These are phyloP conservation scores for Calonectria honghensis DNA, from an alignment of 2,329 filamentous ascomycete genomes.

Conservation along the genomic window DNA sequence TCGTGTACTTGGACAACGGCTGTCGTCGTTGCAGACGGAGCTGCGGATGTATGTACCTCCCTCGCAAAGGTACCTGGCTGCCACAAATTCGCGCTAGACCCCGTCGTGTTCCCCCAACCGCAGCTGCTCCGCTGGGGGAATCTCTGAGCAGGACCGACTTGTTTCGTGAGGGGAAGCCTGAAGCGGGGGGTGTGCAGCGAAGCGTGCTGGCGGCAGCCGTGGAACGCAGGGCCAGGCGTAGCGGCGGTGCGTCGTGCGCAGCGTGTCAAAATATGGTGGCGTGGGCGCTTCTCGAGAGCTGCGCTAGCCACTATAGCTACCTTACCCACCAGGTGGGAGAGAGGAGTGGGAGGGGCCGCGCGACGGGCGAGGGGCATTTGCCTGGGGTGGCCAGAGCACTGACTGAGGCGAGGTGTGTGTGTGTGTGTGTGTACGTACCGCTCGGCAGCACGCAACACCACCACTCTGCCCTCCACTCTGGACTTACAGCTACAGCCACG, in stretches of 20 bases:
- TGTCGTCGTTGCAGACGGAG: constrained; percentile 31
- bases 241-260: constrained; percentile 7
- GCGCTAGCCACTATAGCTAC: constrained; percentile 1
- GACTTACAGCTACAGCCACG: constrained; percentile 42
- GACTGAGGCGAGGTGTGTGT: neutral
- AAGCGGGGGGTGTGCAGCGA: constrained; percentile 41
- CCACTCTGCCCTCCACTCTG: constrained; percentile 37
- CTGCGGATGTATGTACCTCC: constrained; percentile 54
- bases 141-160: constrained; percentile 4
- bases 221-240: constrained; percentile 16
- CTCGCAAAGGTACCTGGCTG: constrained; percentile 45
- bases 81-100: constrained; percentile 49
- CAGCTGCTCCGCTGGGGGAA: constrained; percentile 38
- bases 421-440: constrained; percentile 10
- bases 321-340: constrained; percentile 12
- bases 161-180: constrained; percentile 51
- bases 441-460: constrained; percentile 15
- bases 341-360: constrained; percentile 15
- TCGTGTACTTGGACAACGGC: constrained; percentile 28
- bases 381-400: constrained; percentile 16
- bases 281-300: constrained; percentile 10
- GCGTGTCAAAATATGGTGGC: constrained; percentile 19
- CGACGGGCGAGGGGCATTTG: constrained; percentile 9
- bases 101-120: constrained; percentile 35
- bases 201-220: constrained; percentile 21